Base-by-base conservation (phyloP, 495 filamentous ascomycete genomes). In the Penicillium pulvis region DNA sequence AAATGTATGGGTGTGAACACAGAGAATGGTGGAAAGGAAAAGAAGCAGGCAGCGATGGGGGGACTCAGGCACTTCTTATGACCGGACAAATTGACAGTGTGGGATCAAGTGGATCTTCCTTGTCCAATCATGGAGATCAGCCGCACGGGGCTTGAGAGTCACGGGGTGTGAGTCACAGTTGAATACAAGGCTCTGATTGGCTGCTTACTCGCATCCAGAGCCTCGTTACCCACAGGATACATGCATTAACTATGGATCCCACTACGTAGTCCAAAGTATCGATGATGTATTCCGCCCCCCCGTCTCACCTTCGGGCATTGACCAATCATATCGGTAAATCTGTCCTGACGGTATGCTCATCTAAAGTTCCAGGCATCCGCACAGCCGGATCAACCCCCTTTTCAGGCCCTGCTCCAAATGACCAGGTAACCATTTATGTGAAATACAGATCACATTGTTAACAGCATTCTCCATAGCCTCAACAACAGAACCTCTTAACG, bases 141-240 rank as follows among this genome's bases (percentile, higher is more conserved):
- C 66, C 62, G 17, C 33, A 65, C 51, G 16, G 51, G 65, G 72
- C 50, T 64, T 56, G 64, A 63, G 19, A 56, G 67, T 73, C 70
- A 73, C 71, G 71, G 64, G 68, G 72, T 78, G 75, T 78, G 75
- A 78, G 62, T 78, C 75, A 78, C 61, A 73, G 47, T 45, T 9
- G 8, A 45, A 23, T 55, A 1, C 3, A 0, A 4, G 8, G 2
- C 2, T 8, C 0, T 69, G 24, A 75, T 76, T 76, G 71, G 75
- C 20, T 3, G 17, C 36, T 20, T 23, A 19, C 10, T 17, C 42
- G 6, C 28, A 12, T 55, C 50, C 17, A 17, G 35, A 33, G 26
- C 35, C 42, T 30, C 43, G 43, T 20, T 56, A 56, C 56, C 19
- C 5, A 16, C 2, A 7, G 51, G 24, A 51, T 66, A 66, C 58